Percentiles rank a stretch among this genome's conserved stretches.
These are phyloP conservation scores for Chalciporus chontae DNA, from an alignment of 768 basidiomycete genomes.

Conservation along the genomic window DNA sequence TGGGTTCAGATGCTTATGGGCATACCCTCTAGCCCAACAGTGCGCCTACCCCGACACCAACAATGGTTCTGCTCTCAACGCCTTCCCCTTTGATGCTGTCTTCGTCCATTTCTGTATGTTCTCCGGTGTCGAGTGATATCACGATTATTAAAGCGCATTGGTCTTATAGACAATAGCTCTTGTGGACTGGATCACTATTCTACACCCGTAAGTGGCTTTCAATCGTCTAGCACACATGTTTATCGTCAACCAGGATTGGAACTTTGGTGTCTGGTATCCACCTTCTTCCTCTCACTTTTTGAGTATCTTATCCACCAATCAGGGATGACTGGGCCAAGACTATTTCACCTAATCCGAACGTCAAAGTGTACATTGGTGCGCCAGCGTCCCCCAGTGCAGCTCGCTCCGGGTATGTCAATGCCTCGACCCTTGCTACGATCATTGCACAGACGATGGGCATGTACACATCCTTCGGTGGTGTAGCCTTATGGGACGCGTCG, in stretches of 20 bases:
- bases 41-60: conserved; percentile 50
- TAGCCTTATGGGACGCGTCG: conserved; percentile 44
- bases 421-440: conserved; percentile 34
- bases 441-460: conserved; percentile 31
- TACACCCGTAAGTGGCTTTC: conserved; percentile 31
- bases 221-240: not conserved
- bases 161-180: conserved; percentile 42
- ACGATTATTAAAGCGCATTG: not conserved
- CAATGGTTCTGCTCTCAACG: conserved; percentile 39
- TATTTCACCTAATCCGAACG: conserved; percentile 41
- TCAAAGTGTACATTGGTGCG: conserved; percentile 49
- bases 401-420: conserved; percentile 41
- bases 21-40: conserved; percentile 30
- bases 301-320: too few relatives aligned
- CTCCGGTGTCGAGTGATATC: not conserved
- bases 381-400: conserved; percentile 43
- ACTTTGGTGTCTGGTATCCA: conserved; percentile 35
- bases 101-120: conserved; percentile 48
- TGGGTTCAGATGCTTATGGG: too few relatives aligned
- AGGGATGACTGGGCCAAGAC: conserved; percentile 46
- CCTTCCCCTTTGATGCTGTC: conserved; percentile 44
- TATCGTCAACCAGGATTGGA: conserved; percentile 40
- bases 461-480: conserved; percentile 46
- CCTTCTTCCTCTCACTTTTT: too few relatives aligned
- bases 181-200: conserved; percentile 45